A percentile compares a stretch with the other conserved stretches of the same genome.
Evolutionary conservation across 2,329 filamentous ascomycete species (phyloP).

Genomic region (Zasmidium cellare): DNA sequence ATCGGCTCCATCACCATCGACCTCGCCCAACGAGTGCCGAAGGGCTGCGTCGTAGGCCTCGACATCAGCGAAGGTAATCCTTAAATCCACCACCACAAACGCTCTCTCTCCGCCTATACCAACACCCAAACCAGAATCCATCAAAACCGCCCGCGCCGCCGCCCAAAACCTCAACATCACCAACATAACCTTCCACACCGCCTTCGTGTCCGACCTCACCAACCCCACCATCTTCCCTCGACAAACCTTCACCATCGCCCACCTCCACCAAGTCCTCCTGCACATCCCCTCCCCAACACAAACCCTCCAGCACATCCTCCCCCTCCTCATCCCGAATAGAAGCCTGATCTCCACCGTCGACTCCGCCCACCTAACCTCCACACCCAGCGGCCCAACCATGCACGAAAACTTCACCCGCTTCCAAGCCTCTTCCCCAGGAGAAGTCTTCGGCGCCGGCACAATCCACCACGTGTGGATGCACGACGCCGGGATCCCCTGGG

Average conservation of each 20-base stretch:
- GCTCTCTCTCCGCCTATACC: too few species aligned
- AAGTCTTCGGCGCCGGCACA: slow-evolving; percentile 18
- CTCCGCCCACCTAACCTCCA: slow-evolving; percentile 1
- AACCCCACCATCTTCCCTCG: background rate
- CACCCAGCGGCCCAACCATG: slow-evolving; percentile 9
- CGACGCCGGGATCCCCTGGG: slow-evolving; percentile 24
- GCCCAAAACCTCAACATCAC: slow-evolving; percentile 8
- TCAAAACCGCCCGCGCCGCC: slow-evolving; percentile 5
- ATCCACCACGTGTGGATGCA: slow-evolving; percentile 21
- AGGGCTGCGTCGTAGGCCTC: slow-evolving; percentile 28
- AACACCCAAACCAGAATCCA: slow-evolving; percentile 2
- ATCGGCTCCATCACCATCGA: slow-evolving; percentile 46
- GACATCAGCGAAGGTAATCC: slow-evolving; percentile 32
- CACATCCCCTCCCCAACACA: slow-evolving; percentile 53
- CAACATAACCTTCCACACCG: slow-evolving; percentile 14
- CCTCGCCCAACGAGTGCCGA: slow-evolving; percentile 3
- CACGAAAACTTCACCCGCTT: slow-evolving; percentile 13
- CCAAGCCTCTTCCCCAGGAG: slow-evolving; percentile 13
- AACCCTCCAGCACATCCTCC: slow-evolving; percentile 51
- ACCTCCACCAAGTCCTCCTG: slow-evolving; percentile 58
- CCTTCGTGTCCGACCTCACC: slow-evolving; percentile 6
- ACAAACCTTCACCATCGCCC: slow-evolving; percentile 55
- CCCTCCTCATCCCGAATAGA: slow-evolving; percentile 29
- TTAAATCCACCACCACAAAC: background rate
- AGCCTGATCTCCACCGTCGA: slow-evolving; percentile 47